phyloP scores from a whole-genome alignment of 441 rosid species.

The Erodium moschatum region DNA sequence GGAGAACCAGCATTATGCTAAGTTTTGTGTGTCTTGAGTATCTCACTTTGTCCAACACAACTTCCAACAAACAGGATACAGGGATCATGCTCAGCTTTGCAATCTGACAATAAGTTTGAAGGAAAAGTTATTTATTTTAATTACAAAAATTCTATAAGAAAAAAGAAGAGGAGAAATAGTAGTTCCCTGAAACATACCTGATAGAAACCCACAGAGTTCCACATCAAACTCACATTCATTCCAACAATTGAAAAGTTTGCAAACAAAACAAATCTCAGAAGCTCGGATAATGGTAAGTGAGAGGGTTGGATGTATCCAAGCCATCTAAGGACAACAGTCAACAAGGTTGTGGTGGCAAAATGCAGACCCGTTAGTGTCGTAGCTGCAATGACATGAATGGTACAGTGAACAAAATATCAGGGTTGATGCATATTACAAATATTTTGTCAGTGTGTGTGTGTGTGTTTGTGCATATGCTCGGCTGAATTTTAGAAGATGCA shows the following conservation, averaged over 20 bases:
- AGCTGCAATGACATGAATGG: slow-evolving; percentile 31
- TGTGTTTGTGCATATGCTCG: no score
- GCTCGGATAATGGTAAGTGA: slow-evolving; percentile 59
- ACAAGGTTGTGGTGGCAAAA: slow-evolving; percentile 50
- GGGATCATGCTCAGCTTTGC: no score
- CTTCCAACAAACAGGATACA: no score
- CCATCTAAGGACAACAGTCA: slow-evolving; percentile 50
- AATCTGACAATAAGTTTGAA: no score
- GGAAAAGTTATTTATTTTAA: no score
- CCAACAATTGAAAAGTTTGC: slow-evolving; percentile 71
- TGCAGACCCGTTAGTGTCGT: slow-evolving; percentile 68
- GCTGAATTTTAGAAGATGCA: no score
- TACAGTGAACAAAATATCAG: no score
- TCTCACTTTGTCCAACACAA: no score
- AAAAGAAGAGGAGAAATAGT: neutral
- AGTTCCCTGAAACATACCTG: slow-evolving; percentile 34
- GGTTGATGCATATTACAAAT: no score
- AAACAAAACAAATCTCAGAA: slow-evolving; percentile 47
- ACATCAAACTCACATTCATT: slow-evolving; percentile 71
- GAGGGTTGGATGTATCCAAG: slow-evolving; percentile 63
- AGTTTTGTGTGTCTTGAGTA: no score
- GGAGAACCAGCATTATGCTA: no score
- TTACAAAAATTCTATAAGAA: slow-evolving; percentile 15
- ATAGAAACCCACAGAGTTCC: slow-evolving; percentile 73
- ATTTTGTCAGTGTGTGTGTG: no score